These are phyloP conservation scores for Phaseolus lunatus DNA, from an alignment of 306 rosid genomes.

Conservation along the genomic window DNA sequence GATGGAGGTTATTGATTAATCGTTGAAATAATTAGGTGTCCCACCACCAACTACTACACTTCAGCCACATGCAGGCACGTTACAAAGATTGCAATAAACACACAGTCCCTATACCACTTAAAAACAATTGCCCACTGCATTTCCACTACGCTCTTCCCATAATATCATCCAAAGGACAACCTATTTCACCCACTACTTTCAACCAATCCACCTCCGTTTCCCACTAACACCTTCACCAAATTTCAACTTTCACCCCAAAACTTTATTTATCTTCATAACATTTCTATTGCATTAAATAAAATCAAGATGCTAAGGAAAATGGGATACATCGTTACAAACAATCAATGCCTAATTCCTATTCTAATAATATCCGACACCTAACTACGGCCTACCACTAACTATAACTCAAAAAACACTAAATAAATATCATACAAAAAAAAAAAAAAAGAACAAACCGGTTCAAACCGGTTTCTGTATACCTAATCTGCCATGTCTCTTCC, in stretches of 20 bases:
- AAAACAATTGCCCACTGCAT: constrained; percentile 32
- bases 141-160: no score
- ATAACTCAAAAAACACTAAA: constrained; percentile 25
- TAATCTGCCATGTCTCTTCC: constrained; percentile 20
- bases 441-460: constrained; percentile 40
- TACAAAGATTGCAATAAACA: constrained; percentile 24
- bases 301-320: constrained; percentile 35
- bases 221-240: constrained; percentile 3
- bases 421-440: constrained; percentile 41
- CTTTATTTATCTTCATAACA: no score
- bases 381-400: constrained; percentile 34
- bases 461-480: constrained; percentile 43
- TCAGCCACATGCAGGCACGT: constrained; percentile 50
- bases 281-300: no score
- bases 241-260: no score
- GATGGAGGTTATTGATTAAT: constrained; percentile 41
- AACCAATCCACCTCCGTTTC: constrained; percentile 31
- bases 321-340: constrained; percentile 46
- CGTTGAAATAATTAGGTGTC: constrained; percentile 41
- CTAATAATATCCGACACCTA: constrained; percentile 43
- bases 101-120: constrained; percentile 26
- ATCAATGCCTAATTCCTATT: constrained; percentile 43
- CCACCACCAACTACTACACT: constrained; percentile 39
- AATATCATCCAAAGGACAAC: no score
- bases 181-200: background rate